Percentiles rank a stretch among this genome's conserved stretches.
Evolutionary conservation across 306 rosid species (phyloP).

Genomic region (Herpetospermum pedunculosum): DNA sequence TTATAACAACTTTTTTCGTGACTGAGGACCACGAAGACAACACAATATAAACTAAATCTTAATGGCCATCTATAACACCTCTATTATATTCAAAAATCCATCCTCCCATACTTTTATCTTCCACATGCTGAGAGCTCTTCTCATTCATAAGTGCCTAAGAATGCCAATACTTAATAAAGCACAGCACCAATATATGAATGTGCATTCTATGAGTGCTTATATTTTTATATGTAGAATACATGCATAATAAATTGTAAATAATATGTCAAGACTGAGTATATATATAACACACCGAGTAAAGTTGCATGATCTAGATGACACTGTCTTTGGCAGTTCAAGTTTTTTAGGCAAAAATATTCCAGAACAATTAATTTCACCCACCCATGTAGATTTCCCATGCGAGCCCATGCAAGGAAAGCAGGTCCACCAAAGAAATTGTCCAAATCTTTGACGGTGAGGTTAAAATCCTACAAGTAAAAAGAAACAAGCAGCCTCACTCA

Average conservation of each 20-base stretch:
- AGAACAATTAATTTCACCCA: conserved; percentile 34
- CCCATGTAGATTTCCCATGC: conserved; percentile 97
- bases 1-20: neutral
- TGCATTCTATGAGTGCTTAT: neutral
- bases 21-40: neutral
- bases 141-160: neutral
- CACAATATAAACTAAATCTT: neutral
- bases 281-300: neutral
- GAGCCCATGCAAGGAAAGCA: conserved; percentile 99
- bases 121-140: neutral
- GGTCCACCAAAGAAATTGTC: conserved; percentile 89
- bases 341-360: conserved; percentile 11
- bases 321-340: neutral
- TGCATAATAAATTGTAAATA: neutral
- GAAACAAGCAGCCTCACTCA: neutral
- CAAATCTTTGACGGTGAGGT: conserved; percentile 49
- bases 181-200: neutral
- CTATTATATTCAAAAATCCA: neutral
- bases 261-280: neutral
- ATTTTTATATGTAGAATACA: neutral
- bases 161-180: neutral
- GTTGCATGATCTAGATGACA: neutral
- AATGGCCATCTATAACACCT: neutral
- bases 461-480: conserved; percentile 56
- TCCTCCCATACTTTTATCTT: neutral